A percentile compares a stretch with the other conserved stretches of the same genome.
Conservation (phyloP, 2,329 filamentous ascomycete genomes). For the Pseudogymnoascus sp. region DNA sequence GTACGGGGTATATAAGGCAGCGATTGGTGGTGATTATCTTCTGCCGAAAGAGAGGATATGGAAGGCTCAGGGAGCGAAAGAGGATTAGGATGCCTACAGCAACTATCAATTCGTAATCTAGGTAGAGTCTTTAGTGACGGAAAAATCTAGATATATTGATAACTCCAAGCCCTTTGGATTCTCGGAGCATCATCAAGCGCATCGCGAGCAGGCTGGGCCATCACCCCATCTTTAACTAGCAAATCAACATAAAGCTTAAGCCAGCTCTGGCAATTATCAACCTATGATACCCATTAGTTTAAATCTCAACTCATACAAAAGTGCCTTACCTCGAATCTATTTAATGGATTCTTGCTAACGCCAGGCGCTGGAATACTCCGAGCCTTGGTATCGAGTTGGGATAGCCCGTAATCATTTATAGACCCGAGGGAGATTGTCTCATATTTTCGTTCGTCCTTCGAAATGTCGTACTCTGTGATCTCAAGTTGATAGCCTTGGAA, state of each 20-base stretch:
- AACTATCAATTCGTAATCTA: not conserved
- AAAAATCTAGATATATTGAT: not conserved
- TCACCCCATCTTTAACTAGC: not conserved
- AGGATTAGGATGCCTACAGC: not conserved
- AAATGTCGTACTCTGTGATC: not conserved
- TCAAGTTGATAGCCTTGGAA: not conserved
- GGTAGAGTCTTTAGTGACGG: not conserved
- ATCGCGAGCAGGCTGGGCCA: not conserved
- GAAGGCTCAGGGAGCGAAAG: not conserved
- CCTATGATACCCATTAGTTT: not conserved
- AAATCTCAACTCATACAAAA: not conserved
- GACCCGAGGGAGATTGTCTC: not conserved
- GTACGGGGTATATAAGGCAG: slow-evolving; percentile 24
- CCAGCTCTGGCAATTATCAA: not conserved
- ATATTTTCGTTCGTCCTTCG: not conserved
- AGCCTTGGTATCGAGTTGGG: not conserved
- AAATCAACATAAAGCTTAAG: not conserved
- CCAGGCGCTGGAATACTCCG: not conserved
- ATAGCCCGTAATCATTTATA: not conserved
- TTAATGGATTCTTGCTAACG: not conserved
- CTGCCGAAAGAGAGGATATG: slow-evolving; percentile 16
- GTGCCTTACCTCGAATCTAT: not conserved
- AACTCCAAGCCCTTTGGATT: not conserved
- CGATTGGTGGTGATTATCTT: slow-evolving; percentile 24
- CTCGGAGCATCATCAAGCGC: not conserved